Percentiles rank a stretch among this genome's conserved stretches.
These are phyloP conservation scores for Tremellales sp. DNA, from an alignment of 1,284 basidiomycete genomes.

Conservation along the genomic window DNA sequence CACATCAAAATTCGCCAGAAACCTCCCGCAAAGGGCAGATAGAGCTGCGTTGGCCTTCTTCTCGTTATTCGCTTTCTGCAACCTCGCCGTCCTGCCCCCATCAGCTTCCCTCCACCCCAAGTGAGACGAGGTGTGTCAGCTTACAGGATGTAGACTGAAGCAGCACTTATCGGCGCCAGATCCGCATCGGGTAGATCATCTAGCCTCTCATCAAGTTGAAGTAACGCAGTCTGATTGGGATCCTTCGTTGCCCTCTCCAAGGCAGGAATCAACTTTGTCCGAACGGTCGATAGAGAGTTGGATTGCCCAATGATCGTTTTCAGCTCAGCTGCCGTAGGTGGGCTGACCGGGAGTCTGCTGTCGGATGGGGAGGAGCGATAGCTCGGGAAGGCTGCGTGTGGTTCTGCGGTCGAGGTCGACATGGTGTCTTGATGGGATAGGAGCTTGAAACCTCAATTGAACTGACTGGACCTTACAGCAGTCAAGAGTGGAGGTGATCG, in stretches of 20 bases:
- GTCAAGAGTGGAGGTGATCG: too few species aligned
- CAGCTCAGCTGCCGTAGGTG: conserved; percentile 9
- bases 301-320: conserved; percentile 1
- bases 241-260: conserved; percentile 9
- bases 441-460: too few species aligned
- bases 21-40: conserved; percentile 1
- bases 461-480: too few species aligned
- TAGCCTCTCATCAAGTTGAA: conserved; percentile 13
- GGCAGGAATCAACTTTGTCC: conserved; percentile 5
- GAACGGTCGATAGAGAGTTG: not conserved
- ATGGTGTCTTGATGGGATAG: too few species aligned
- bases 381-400: conserved; percentile 13
- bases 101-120: not conserved
- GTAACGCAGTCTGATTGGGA: conserved; percentile 16
- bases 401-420: too few species aligned
- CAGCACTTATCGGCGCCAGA: conserved; percentile 17
- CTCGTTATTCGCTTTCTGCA: not conserved
- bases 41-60: conserved; percentile 5
- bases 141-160: conserved; percentile 33
- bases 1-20: conserved; percentile 3
- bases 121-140: conserved; percentile 7
- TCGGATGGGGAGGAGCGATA: conserved; percentile 1
- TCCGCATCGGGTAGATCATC: conserved; percentile 10
- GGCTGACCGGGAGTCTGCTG: not conserved
- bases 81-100: not conserved